These are phyloP conservation scores for Rosa rugosa DNA, from an alignment of 306 rosid genomes.

Conservation along the genomic window DNA sequence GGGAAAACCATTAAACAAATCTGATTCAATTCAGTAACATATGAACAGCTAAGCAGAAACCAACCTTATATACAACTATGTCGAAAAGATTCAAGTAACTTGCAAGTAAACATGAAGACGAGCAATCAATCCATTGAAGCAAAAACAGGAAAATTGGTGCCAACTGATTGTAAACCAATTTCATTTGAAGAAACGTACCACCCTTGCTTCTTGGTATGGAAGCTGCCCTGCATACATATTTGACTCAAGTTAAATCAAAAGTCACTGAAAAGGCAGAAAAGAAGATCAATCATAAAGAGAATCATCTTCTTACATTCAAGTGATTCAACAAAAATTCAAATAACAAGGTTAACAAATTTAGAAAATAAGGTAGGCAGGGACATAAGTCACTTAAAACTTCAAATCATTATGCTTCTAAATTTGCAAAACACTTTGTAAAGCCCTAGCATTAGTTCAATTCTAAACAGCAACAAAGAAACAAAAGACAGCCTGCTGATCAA, in stretches of 20 bases:
- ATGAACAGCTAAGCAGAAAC: conserved; percentile 12
- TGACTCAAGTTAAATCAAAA: conserved; percentile 10
- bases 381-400: not conserved
- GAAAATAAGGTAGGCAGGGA: not conserved
- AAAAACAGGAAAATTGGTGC: conserved; percentile 59
- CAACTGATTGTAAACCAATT: conserved; percentile 56
- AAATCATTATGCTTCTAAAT: not conserved
- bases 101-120: conserved; percentile 53
- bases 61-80: conserved; percentile 60
- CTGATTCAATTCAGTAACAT: not conserved
- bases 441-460: not conserved
- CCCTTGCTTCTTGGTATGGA: conserved; percentile 63
- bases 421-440: not conserved
- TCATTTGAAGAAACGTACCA: conserved; percentile 59
- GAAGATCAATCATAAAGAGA: not conserved
- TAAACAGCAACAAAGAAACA: not conserved
- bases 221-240: conserved; percentile 62
- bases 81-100: conserved; percentile 56
- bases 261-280: not conserved
- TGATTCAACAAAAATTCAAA: not conserved
- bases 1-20: not conserved
- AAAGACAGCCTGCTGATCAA: not conserved
- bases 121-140: conserved; percentile 63
- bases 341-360: not conserved
- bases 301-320: not conserved